A percentile compares a stretch with the other conserved stretches of the same genome.
Conservation (phyloP, 208 protist species). For the Leishmania amazonensis region DNA sequence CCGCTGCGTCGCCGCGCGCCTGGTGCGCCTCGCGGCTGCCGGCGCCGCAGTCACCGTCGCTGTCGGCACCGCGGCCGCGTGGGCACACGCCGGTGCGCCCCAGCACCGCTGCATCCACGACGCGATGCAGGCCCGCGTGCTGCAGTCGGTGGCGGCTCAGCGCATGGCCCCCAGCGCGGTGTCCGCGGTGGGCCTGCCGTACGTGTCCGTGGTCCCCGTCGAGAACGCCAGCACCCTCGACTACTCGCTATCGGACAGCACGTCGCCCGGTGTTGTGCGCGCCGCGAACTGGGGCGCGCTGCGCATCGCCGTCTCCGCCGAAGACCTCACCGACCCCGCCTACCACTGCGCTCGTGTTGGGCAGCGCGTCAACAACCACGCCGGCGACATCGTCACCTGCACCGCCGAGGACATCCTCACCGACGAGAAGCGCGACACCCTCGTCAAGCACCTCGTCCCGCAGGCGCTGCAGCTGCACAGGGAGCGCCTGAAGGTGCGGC, state of each 20-base stretch:
- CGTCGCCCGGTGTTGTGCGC: neutral
- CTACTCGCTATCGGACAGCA: too few species aligned
- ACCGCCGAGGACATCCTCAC: constrained; percentile 37
- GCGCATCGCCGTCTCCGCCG: constrained; percentile 40
- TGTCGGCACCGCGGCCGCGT: neutral
- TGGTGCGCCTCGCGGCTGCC: constrained; percentile 30
- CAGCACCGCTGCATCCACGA: constrained; percentile 25
- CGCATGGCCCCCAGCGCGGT: neutral
- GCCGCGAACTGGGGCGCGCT: constrained; percentile 30
- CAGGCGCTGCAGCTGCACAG: constrained; percentile 50
- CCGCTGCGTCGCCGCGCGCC: constrained; percentile 4
- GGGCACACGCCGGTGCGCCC: neutral
- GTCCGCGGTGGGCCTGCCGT: constrained; percentile 11
- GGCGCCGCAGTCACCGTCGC: neutral
- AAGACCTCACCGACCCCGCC: constrained; percentile 34
- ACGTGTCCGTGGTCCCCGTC: neutral
- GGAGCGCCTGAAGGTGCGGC: constrained; percentile 53
- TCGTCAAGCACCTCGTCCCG: constrained; percentile 43
- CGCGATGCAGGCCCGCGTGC: constrained; percentile 13
- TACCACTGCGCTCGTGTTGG: constrained; percentile 46
- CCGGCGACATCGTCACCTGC: constrained; percentile 29
- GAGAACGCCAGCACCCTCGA: too few species aligned
- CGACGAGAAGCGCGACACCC: constrained; percentile 27
- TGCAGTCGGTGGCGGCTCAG: constrained; percentile 20
- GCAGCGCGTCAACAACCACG: constrained; percentile 18